phyloP scores from a whole-genome alignment of 768 basidiomycete genomes.

The Leccinum arenicola region DNA sequence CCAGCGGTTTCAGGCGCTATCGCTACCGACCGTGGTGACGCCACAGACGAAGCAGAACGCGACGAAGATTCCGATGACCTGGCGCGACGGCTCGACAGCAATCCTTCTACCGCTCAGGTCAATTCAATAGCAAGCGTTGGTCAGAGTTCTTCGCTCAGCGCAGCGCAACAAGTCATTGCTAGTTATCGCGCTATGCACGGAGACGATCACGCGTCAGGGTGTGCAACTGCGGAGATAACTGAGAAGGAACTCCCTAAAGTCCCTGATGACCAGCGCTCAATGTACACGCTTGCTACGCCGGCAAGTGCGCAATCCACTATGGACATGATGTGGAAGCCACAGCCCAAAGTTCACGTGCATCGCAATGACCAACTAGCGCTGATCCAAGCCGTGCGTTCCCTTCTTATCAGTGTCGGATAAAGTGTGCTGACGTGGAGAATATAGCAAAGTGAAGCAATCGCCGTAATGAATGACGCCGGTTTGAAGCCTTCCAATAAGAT shows the following conservation, averaged over 20 bases:
- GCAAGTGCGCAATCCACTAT: slow-evolving; percentile 16
- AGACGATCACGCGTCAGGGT: neutral
- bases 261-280: slow-evolving; percentile 26
- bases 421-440: neutral
- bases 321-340: slow-evolving; percentile 32
- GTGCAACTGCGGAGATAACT: slow-evolving; percentile 1
- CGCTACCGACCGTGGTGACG: slow-evolving; percentile 7
- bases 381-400: slow-evolving; percentile 37
- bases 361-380: slow-evolving; percentile 38
- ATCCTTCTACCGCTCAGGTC: neutral
- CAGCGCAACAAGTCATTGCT: slow-evolving; percentile 22
- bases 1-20: slow-evolving; percentile 5
- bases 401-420: neutral
- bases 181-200: slow-evolving; percentile 17
- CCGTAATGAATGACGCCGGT: slow-evolving; percentile 27
- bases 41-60: slow-evolving; percentile 17
- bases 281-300: slow-evolving; percentile 22
- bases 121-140: slow-evolving; percentile 2
- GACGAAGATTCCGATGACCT: slow-evolving; percentile 3
- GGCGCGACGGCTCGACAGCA: slow-evolving; percentile 5
- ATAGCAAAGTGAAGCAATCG: slow-evolving; percentile 26
- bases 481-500: slow-evolving; percentile 33
- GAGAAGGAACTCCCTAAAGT: slow-evolving; percentile 17
- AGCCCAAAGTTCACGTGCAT: slow-evolving; percentile 34
- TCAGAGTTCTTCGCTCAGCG: slow-evolving; percentile 12